Base-by-base conservation (phyloP, 805 yeast genomes). In the Dipodascus geniculatus region DNA sequence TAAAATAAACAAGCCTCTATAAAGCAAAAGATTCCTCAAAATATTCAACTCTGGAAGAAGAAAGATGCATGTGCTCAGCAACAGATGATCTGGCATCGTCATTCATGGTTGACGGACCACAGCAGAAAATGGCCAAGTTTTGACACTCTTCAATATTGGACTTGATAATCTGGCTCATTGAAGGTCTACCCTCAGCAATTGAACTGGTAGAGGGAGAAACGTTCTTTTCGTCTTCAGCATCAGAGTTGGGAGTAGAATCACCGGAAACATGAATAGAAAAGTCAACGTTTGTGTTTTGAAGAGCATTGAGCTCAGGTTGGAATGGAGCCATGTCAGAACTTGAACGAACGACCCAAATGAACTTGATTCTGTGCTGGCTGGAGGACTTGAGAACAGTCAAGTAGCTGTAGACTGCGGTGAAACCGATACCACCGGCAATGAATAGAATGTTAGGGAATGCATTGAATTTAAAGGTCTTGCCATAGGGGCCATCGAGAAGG, bases 271-370 rank as follows among this genome's bases (percentile, higher is more conserved):
- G 19, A 28, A 28, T 28, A 6, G 11, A 6, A 28, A 28, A 28
- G 11, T 28, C 33, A 28, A 28, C 33, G 19, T 42, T 53, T 1
- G 62, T 60, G 23, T 60, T 55, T 23, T 59, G 55, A 47, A 77
- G 57, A 44, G 60, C 57, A 3, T 53, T 61, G 47, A 80, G 60
- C 59, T 80, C 81, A 2, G 63, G 66, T 2, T 58, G 51, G 58
- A 79, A 79, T 79, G 79, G 79, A 16, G 60, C 57, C 22, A 85
- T 62, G 4, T 82, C 74, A 44, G 68, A 68, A 55, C 72, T 69
- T 38, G 80, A 78, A 53, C 82, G 71, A 8, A 85, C 71, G 6
- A 77, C 74, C 95, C 96, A 87, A 38, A 77, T 67, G 53, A 86
- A 71, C 57, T 56, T 33, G 55, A 59, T 77, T 28, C 33, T 28